Evolutionary conservation across 1,139 yeast genomes (phyloP).

Genomic region (Zygoascus hellenicus): DNA sequence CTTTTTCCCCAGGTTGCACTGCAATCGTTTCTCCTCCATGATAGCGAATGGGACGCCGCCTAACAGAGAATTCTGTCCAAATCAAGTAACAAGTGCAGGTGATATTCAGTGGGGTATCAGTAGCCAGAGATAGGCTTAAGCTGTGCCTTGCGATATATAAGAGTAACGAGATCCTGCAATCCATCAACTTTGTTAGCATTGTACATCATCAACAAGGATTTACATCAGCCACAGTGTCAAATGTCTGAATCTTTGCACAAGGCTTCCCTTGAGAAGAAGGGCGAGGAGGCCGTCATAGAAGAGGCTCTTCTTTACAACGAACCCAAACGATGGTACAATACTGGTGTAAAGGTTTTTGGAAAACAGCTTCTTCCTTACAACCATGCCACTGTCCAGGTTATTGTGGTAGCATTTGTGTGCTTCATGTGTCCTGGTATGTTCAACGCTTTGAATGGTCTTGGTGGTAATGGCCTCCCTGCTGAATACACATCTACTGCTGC

Average conservation of each 20-base stretch:
- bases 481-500: slow-evolving; percentile 41
- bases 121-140: too few species aligned
- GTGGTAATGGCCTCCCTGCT: slow-evolving; percentile 42
- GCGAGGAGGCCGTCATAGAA: slow-evolving; percentile 3
- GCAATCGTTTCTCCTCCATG: too few species aligned
- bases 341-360: slow-evolving; percentile 16
- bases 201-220: too few species aligned
- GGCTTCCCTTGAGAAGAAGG: slow-evolving; percentile 5
- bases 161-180: too few species aligned
- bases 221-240: too few species aligned
- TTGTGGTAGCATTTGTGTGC: slow-evolving; percentile 29
- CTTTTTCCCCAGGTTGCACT: too few species aligned
- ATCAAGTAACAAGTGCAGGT: too few species aligned
- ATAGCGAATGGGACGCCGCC: too few species aligned
- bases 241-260: slow-evolving; percentile 5
- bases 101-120: too few species aligned
- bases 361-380: slow-evolving; percentile 21
- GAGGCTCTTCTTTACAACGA: slow-evolving; percentile 14
- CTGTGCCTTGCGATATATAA: too few species aligned
- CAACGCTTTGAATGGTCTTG: slow-evolving; percentile 51
- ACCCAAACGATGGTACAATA: slow-evolving; percentile 22
- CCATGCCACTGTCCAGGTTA: slow-evolving; percentile 25
- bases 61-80: too few species aligned
- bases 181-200: too few species aligned
- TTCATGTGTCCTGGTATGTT: slow-evolving; percentile 45